Base-by-base conservation (phyloP, 768 basidiomycete genomes). In the Porphyrellus cyaneotinctus region DNA sequence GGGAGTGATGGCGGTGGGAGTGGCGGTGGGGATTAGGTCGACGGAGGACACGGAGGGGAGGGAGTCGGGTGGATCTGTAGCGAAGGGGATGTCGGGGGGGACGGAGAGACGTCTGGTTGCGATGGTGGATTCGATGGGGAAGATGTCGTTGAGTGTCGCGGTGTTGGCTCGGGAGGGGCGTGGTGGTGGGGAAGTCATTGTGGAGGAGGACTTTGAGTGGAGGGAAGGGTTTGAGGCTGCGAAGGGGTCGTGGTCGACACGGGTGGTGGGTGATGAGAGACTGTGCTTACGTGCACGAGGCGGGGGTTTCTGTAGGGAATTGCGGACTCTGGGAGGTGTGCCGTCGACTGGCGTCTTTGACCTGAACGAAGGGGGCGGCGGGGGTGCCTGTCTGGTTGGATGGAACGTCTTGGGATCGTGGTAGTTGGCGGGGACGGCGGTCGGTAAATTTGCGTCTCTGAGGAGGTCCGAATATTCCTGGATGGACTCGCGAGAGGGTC, bases 111-210 rank as follows among this genome's bases (percentile, higher is more conserved):
- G 79, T 43, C 79, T 80, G 20, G 74, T 60, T 6, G 78, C 70
- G 36, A 77, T 64, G 44, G 71, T 59, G 42, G 69, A 58, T 49
- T 74, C 72, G 9, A 70, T 48, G 6, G 81, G 73, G 66, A 85
- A 85, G 62, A 91, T 72, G 71, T 93, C 90, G 70, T 78, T 83
- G 44, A 92, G 76, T 49, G 78, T 91, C 31, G 85, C 87, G 5
- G 91, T 93, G 68, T 93, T 93, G 54, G 86, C 87, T 51, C 91
- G 80, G 42, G 88, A 90, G 0, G 91, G 91, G 39, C 91, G 80
- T 2, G 86, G 84, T 10, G 90, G 90, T 2, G 88, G 83, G 0
- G 82, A 71, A 3, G 77, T 64, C 43, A 56, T 75, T 4, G 31
- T 13, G 15, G 31, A 6, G 48, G 47, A 30, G 6, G 26, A 30